Evolutionary conservation across 768 basidiomycete species (phyloP).

Genomic region (Butyriboletus loyo): DNA sequence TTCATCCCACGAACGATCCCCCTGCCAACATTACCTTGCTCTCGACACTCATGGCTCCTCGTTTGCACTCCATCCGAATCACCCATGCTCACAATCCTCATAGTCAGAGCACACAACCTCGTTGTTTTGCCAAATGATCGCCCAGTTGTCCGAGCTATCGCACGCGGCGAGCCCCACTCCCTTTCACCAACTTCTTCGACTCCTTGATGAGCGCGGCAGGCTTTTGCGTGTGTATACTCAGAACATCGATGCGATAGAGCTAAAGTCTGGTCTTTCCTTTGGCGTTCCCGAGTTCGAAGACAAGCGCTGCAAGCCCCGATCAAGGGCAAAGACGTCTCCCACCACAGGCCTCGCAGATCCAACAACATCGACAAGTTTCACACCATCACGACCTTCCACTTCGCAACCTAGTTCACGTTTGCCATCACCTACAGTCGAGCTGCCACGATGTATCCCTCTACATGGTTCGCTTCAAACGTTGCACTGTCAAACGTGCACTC

Average conservation of each 20-base stretch:
- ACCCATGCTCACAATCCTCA: conserved; percentile 21
- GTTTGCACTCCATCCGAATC: conserved; percentile 1
- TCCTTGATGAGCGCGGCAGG: conserved; percentile 70
- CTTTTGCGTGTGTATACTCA: conserved; percentile 89
- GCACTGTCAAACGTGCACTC: conserved; percentile 79
- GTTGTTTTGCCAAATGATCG: conserved; percentile 88
- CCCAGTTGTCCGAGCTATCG: conserved; percentile 71
- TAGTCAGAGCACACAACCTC: conserved; percentile 75
- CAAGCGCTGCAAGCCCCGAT: conserved; percentile 51
- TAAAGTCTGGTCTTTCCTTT: conserved; percentile 81
- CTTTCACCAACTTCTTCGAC: conserved; percentile 73
- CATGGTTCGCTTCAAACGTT: conserved; percentile 82
- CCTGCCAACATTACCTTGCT: neutral
- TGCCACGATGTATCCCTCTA: conserved; percentile 82
- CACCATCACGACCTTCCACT: conserved; percentile 12
- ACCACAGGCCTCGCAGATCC: conserved; percentile 13
- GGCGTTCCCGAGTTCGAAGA: conserved; percentile 73
- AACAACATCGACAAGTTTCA: conserved; percentile 9
- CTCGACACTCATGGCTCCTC: neutral
- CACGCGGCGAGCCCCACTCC: conserved; percentile 71
- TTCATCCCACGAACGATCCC: conserved; percentile 3
- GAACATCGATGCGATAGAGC: conserved; percentile 89
- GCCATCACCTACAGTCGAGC: conserved; percentile 52
- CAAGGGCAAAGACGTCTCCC: conserved; percentile 40
- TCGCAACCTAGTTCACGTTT: conserved; percentile 36